Percentiles rank a stretch among this genome's conserved stretches.
These are phyloP conservation scores for Clavispora phyllophila DNA, from an alignment of 805 yeast species.

Conservation along the genomic window DNA sequence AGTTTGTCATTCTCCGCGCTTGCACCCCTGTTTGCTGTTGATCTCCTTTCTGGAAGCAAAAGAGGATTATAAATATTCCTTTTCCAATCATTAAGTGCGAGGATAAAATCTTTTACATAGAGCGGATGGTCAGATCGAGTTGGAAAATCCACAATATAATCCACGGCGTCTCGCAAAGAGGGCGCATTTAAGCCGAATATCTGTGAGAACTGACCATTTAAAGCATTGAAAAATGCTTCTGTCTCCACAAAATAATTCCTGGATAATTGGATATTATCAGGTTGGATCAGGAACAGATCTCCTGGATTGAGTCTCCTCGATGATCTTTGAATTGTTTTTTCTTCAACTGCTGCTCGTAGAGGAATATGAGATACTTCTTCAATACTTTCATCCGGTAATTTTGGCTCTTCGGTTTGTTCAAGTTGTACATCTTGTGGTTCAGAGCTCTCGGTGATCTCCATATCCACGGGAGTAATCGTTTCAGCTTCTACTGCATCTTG, in stretches of 20 bases:
- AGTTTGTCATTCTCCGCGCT: conserved; percentile 24
- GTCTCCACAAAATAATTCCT: conserved; percentile 25
- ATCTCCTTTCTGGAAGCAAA: conserved; percentile 9
- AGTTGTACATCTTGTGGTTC: neutral
- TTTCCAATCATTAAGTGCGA: conserved; percentile 26
- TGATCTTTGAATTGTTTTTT: conserved; percentile 13
- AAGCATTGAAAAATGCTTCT: conserved; percentile 17
- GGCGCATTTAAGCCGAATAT: conserved; percentile 3
- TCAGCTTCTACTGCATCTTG: neutral
- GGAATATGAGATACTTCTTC: neutral
- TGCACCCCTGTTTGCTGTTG: neutral
- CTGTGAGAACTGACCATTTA: conserved; percentile 15
- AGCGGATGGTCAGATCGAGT: conserved; percentile 1
- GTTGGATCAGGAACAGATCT: conserved; percentile 16
- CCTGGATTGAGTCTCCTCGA: conserved; percentile 29
- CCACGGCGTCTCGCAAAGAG: conserved; percentile 9
- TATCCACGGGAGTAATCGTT: neutral
- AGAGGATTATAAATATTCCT: conserved; percentile 12
- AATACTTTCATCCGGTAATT: neutral
- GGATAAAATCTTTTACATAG: conserved; percentile 20
- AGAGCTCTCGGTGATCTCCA: neutral
- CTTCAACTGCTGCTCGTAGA: neutral
- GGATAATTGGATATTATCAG: conserved; percentile 20
- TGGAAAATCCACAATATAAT: conserved; percentile 5
- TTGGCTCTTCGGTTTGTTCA: neutral